Base-by-base conservation (phyloP, 352 stramenopile species). In the Globisporangium parvum region DNA sequence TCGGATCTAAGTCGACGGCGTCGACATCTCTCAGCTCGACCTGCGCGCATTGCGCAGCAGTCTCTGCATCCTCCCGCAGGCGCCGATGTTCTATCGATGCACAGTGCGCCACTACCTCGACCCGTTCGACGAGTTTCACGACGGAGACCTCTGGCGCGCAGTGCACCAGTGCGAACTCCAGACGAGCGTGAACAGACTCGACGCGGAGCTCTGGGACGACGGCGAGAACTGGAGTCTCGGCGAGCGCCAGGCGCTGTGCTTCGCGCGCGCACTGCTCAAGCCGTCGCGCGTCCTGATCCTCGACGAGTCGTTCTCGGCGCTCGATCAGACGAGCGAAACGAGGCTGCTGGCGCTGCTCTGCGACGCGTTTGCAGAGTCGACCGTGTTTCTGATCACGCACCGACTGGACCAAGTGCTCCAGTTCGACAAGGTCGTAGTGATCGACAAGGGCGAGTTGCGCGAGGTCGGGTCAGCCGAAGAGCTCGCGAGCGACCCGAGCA, bases 41-140 rank as follows among this genome's bases (percentile, higher is more conserved):
- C 55, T 83, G 23, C 62, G 55, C 42, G 57, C 61, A 15, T 52
- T 85, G 24, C 75, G 75, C 23, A 65, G 62, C 1, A 67, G 70
- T 12, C 55, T 85, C 17, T 75, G 63, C 39, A 81, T 85, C 39
- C 71, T 98, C 45, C 95, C 95, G 6, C 75, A 85, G 62, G 88
- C 97, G 44, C 93, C 94, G 35, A 74, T 98, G 8, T 73, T 98
- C 52, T 98, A 98, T 59, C 80, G 73, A 12, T 95, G 95, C 24
- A 93, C 80, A 10, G 74, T 98, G 40, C 81, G 91, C 18, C 82
- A 73, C 28, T 98, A 98, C 66, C 61, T 98, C 10, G 93, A 98
- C 65, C 94, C 92, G 39, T 97, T 96, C 41, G 20, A 75, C 26
- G 64, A 91, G 52, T 91, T 85, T 59, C 73, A 64, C 20, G 87